Base-by-base conservation (phyloP, 345 rosid genomes). In the Citropsis articulata region DNA sequence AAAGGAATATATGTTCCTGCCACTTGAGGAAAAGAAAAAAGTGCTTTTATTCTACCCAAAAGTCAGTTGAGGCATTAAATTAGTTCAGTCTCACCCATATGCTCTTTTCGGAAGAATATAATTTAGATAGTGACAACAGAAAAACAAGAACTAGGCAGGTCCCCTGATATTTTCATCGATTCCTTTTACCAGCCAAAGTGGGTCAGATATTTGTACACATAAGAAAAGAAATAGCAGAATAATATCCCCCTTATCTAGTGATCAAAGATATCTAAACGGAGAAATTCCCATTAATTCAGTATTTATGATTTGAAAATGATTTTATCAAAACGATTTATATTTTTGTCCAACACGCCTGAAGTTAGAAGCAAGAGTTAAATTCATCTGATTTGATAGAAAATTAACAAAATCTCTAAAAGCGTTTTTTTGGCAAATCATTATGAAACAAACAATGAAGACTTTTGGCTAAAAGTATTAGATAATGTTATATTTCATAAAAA, bases 1-100 rank as follows among this genome's bases (percentile, higher is more conserved):
- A 63, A 66, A 14, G 67, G 83, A 77, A 84, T 77, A 84, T 74
- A 70, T 77, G 79, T 71, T 77, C 14, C 77, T 64, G 33, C 81
- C 80, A 74, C 74, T 61, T 27, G 5, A 10, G 63, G 27, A 75
- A 78, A 70, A 64, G 9, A 22, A 24, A 68, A 63, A 33, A 36
- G 30, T 48, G 63, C 13, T 45, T 24, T 61, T 76, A 30, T 63
- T 62, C 45, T 1, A 13, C 21, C 66, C 36, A 5, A 62, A 62
- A 12, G 19, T 5, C 5, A 1, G 6, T 5, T 53, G 21, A 53
- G 57, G 57, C 57, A 4, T 18, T 18, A 53, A 18, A 18, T 53
- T 18, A 53, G 57, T 13, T 2, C 13, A 42, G 18, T 45, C 18
- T 13, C 50, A 45, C 50, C 50, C 50, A 45, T 13, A 13, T 13